Base-by-base conservation (phyloP, 2,329 filamentous ascomycete genomes). In the Tolypocladium sp. region DNA sequence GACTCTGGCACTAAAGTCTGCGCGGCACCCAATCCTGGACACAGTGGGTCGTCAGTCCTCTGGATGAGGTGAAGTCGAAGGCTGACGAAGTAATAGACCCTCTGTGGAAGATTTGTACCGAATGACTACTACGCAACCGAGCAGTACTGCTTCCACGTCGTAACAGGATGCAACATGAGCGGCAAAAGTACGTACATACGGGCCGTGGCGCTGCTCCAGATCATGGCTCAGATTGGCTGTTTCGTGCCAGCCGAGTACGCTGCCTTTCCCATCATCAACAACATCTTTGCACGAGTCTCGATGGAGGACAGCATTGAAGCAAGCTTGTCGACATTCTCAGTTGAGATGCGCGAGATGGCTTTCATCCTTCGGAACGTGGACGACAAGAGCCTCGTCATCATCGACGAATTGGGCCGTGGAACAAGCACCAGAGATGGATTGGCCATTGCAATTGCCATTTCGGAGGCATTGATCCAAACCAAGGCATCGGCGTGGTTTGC, bases 141-240 rank as follows among this genome's bases (percentile, higher is more conserved):
- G 40, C 86, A 93, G 61, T 86, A 86, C 41, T 85, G 92, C 1
- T 96, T 97, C 67, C 92, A 97, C 64, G 89, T 97, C 62, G 87
- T 99, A 63, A 97, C 93, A 0, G 93, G 94, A 4, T 95, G 91
- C 71, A 99, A 99, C 67, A 99, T 99, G 94, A 96, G 91, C 66
- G 94, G 92, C 1, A 99, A 97, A 71, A 96, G 90, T 63, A 99
- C 92, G 0, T 97, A 97, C 68, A 96, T 97, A 62, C 86, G 91
- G 56, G 88, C 89, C 2, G 79, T 96, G 30, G 90, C 93, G 0
- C 77, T 99, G 38, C 84, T 95, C 68, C 85, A 89, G 52, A 86
- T 99, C 60, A 97, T 99, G 92, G 91, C 91, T 0, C 94, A 99
- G 67, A 86, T 97, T 57, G 93, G 92, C 3, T 90, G 86, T 66